These are phyloP conservation scores for Rosa rugosa DNA, from an alignment of 306 rosid species.

Conservation along the genomic window DNA sequence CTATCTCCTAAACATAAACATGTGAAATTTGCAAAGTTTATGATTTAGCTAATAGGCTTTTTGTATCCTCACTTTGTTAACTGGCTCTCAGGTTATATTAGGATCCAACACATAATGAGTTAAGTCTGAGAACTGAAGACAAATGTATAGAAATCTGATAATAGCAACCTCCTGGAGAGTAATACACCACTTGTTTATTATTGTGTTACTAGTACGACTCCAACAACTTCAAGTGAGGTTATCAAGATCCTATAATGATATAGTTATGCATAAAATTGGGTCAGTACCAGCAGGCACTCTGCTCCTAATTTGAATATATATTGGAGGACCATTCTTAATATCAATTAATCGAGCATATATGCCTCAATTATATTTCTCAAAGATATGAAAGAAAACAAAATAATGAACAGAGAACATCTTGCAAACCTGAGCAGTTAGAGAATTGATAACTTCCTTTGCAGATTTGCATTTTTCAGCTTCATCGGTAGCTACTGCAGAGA, in stretches of 20 bases:
- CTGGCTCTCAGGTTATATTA: not conserved
- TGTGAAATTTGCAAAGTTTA: not conserved
- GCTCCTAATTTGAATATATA: not conserved
- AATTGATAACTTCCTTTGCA: conserved; percentile 87
- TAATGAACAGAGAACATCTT: conserved; percentile 13
- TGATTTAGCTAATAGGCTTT: not conserved
- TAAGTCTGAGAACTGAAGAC: not conserved
- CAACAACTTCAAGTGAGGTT: not conserved
- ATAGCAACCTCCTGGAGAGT: conserved; percentile 6
- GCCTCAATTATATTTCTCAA: not conserved
- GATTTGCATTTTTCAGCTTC: conserved; percentile 91
- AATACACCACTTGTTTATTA: not conserved
- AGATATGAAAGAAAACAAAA: conserved; percentile 15
- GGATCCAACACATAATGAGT: not conserved
- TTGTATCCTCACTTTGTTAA: not conserved
- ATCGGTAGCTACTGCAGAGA: conserved; percentile 72
- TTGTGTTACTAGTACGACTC: not conserved
- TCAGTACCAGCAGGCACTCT: not conserved
- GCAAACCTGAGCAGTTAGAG: conserved; percentile 81
- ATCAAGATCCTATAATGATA: conserved; percentile 3
- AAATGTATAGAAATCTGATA: not conserved
- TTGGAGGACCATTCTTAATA: not conserved
- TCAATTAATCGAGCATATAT: conserved; percentile 1
- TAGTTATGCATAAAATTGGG: not conserved
- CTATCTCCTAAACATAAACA: not conserved